Base-by-base conservation (phyloP, 2,329 filamentous ascomycete genomes). In the Colletotrichum navitas region DNA sequence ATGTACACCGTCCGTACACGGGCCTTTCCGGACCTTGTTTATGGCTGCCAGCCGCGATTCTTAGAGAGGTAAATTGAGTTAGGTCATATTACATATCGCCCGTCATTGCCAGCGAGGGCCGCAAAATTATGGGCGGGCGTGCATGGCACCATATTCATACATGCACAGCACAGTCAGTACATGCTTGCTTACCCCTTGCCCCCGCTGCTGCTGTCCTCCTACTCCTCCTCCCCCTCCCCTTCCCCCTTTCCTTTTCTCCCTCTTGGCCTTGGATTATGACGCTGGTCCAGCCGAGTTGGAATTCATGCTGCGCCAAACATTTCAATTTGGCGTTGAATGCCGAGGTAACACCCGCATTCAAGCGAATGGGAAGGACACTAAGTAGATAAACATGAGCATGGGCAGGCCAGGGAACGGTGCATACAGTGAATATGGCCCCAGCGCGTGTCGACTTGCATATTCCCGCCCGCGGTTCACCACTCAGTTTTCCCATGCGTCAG, bases 371-470 rank as follows among this genome's bases (percentile, higher is more conserved):
- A 72, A 47, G 45, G 45, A 60, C 59, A 59, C 45, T 70, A 36
- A 3, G 34, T 36, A 10, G 8, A 8, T 36, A 56, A 51, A 43
- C 8, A 36, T 45, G 36, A 60, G 43, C 68, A 68, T 71, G 56
- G 56, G 59, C 36, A 68, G 52, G 43, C 47, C 51, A 61, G 26
- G n/a, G 34, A 60, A 43, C 52, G 58, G 36, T 58, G 43, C 24
- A 45, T 45, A 45, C 43, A 45, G 10, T 43, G 41, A 47, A 51
- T 59, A 51, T 63, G 59, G 58, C 59, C 24, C 59, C 58, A 59
- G 68, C 58, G 52, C 29, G 39, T 47, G 59, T 70, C 66, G 55
- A 58, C 55, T 72, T 56, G 66, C 56, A 68, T 62, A 43, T 47
- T 66, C 51, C 70, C 47, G 65, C 55, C 68, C 39, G 66, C 47